These are phyloP conservation scores for Vanrija sp. DNA, from an alignment of 1,284 basidiomycete genomes.

Conservation along the genomic window DNA sequence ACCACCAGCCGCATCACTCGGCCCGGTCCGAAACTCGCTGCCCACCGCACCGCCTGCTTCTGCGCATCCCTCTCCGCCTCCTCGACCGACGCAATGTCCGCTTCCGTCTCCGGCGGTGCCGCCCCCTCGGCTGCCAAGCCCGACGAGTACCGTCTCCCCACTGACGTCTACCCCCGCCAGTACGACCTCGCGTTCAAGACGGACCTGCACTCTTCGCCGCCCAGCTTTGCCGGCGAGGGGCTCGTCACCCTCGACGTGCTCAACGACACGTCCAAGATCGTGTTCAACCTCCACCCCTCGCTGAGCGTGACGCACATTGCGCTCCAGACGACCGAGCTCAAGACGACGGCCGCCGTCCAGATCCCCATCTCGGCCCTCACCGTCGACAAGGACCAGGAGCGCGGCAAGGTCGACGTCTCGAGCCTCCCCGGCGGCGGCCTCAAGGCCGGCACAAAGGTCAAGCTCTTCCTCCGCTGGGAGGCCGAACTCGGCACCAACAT, in stretches of 20 bases:
- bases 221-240: constrained; percentile 68
- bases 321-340: constrained; percentile 59
- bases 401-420: constrained; percentile 60
- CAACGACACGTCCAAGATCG: constrained; percentile 60
- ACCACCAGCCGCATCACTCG: no score
- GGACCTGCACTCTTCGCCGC: constrained; percentile 64
- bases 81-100: constrained; percentile 5
- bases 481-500: constrained; percentile 64
- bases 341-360: constrained; percentile 56
- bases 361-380: constrained; percentile 46
- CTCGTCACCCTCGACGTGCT: constrained; percentile 72
- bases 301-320: constrained; percentile 66
- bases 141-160: constrained; percentile 66
- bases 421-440: constrained; percentile 63
- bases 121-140: constrained; percentile 11
- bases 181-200: constrained; percentile 80
- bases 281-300: constrained; percentile 65
- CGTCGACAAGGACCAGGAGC: constrained; percentile 62
- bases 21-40: no score
- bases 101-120: constrained; percentile 25
- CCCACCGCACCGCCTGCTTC: no score
- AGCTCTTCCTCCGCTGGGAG: constrained; percentile 49
- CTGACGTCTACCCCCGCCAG: constrained; percentile 59
- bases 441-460: constrained; percentile 60
- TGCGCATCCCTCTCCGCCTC: no score